Percentiles rank a stretch among this genome's conserved stretches.
Conservation (phyloP, 345 rosid species). For the Hirschfeldia incana region DNA sequence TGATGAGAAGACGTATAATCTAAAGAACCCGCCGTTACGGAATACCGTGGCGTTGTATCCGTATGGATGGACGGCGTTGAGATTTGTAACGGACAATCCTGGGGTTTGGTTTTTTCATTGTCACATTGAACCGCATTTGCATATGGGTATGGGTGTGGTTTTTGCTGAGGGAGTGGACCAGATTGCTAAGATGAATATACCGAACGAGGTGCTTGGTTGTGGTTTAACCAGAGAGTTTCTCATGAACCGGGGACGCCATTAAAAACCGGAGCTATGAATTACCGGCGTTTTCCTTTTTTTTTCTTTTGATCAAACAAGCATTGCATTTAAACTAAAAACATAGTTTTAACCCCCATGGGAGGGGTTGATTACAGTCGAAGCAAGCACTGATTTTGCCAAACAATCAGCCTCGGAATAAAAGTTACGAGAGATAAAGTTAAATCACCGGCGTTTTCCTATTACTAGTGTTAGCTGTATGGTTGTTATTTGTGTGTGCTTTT, state of each 20-base stretch:
- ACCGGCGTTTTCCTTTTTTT: background rate
- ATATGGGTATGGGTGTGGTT: background rate
- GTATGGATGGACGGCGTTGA: background rate
- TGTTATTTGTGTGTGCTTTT: no score
- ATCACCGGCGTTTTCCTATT: background rate
- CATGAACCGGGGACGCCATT: constrained; percentile 18
- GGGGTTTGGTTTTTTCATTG: background rate
- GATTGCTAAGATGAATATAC: background rate
- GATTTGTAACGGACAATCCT: background rate
- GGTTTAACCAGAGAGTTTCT: background rate
- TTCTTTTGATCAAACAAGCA: no score
- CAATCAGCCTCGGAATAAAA: no score
- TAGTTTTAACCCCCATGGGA: no score
- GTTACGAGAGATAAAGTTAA: no score
- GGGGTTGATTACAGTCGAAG: no score
- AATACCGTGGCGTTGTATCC: background rate
- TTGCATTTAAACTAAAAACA: no score
- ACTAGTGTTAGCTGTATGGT: background rate
- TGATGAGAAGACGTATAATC: background rate
- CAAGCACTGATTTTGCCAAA: no score
- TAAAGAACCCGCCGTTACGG: background rate
- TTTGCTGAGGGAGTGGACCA: background rate
- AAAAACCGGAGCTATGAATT: background rate
- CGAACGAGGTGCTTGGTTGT: background rate
- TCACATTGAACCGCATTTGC: background rate